Base-by-base conservation (phyloP, 495 filamentous ascomycete genomes). In the Cercophora scortea region DNA sequence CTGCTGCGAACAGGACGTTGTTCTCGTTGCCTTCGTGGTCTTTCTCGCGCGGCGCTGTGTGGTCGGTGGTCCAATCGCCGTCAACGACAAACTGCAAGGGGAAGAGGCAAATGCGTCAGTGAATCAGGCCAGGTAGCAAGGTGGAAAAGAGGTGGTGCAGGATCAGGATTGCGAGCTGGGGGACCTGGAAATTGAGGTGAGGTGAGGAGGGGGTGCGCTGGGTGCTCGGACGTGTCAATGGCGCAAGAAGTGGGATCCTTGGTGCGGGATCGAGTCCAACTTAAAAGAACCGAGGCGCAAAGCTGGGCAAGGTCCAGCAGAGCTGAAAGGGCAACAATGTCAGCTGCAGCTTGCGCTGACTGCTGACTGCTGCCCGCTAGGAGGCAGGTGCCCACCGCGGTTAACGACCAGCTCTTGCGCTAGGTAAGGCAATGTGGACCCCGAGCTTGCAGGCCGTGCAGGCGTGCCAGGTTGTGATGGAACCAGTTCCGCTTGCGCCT, bases 81-180 rank as follows among this genome's bases (percentile, higher is more conserved):
- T 98, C 90, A 43, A 94, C 92, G 57, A 97, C 87, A 70, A 95
- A 97, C 89, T 95, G 56, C 51, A 34, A 32, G 33, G 44, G 0
- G 18, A 39, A 32, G 16, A 13, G 36, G 32, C 39, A 42, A 42
- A 32, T 50, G 17, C n/a, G 12, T 46, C 7, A 40, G 9, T 25
- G 25, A 25, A 25, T 25, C 25, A 25, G 25, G 25, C 25, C 5
- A 25, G 25, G 25, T 25, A 2, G 25, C 25, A 25, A 25, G 25
- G 25, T 25, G 25, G 25, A 2, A 25, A 25, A 25, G 25, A 25
- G 25, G 25, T 25, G 25, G 25, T 25, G 25, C 25, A 25, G 25
- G 25, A 2, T 2, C 25, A 25, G 25, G 25, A 42, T 39, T 39
- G 15, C 48, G 6, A 32, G 10, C 18, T 39, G 44, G 25, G 51